Conservation (phyloP, 225 moss, liverwort and hornwort species). For the Takakia lepidozioides region DNA sequence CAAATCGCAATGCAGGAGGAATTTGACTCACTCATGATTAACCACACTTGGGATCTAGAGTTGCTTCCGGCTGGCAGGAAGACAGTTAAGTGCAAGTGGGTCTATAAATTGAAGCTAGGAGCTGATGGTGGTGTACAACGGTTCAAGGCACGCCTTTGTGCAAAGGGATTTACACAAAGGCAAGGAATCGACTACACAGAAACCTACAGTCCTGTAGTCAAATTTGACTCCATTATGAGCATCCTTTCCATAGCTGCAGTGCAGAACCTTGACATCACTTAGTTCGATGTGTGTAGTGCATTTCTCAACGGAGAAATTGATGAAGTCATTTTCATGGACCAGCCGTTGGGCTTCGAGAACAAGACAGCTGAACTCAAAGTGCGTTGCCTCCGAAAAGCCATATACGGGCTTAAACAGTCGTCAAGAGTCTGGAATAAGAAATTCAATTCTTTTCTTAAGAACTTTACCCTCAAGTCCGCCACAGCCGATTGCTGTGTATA, state of each 20-base stretch:
- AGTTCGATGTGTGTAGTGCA: background rate
- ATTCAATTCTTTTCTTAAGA: slow-evolving; percentile 1
- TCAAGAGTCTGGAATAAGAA: background rate
- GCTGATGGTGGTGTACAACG: background rate
- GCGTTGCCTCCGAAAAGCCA: background rate
- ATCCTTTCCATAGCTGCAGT: background rate
- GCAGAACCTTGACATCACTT: background rate
- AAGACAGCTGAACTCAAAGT: background rate
- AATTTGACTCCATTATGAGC: background rate
- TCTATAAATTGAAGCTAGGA: slow-evolving; percentile 1
- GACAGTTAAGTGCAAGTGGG: background rate
- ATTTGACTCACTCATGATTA: background rate
- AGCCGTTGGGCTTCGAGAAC: background rate
- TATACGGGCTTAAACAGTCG: too few species aligned
- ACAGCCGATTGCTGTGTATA: background rate
- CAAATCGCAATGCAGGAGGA: slow-evolving; percentile 3
- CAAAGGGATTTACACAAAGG: background rate
- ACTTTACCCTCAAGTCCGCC: background rate
- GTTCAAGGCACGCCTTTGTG: background rate
- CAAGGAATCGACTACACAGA: background rate
- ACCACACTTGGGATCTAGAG: background rate
- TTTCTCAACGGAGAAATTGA: slow-evolving; percentile 1
- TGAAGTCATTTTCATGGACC: background rate
- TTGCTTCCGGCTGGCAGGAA: background rate
- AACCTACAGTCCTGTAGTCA: background rate